These are phyloP conservation scores for Xylaria flabelliformis DNA, from an alignment of 495 filamentous ascomycete species.

Conservation along the genomic window DNA sequence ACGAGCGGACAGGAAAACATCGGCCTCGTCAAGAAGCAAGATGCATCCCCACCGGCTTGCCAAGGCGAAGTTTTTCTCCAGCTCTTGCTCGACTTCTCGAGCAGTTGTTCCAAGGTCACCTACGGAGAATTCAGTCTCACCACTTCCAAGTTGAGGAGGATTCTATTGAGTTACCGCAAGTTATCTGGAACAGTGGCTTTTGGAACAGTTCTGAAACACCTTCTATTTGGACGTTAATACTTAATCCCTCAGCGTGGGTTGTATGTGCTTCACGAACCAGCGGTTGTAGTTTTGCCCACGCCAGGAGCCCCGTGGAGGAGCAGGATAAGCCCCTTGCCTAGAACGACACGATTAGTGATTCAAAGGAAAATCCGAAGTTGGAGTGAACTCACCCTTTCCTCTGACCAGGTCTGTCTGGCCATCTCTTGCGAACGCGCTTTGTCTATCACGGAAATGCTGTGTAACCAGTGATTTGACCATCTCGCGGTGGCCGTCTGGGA, in stretches of 20 bases:
- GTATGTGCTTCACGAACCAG: constrained; percentile 32
- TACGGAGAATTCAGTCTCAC: not conserved
- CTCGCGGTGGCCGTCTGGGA: constrained; percentile 41
- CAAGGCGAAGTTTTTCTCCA: constrained; percentile 49
- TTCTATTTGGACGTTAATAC: not conserved
- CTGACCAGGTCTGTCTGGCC: constrained; percentile 46
- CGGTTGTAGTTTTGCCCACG: constrained; percentile 53
- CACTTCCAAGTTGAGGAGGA: not conserved
- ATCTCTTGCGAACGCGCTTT: constrained; percentile 28
- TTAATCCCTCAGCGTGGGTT: not conserved
- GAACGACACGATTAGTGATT: too few species aligned
- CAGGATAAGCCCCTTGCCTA: constrained; percentile 48
- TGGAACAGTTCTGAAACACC: not conserved
- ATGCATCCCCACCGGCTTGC: constrained; percentile 56
- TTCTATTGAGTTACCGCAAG: constrained; percentile 32
- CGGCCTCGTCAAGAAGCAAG: constrained; percentile 62
- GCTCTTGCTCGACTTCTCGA: constrained; percentile 47
- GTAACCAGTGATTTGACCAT: constrained; percentile 48
- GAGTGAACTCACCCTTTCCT: constrained; percentile 45
- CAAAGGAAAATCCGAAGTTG: not conserved
- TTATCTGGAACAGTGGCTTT: constrained; percentile 39
- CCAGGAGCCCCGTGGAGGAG: constrained; percentile 56
- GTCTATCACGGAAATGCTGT: constrained; percentile 49
- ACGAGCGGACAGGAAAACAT: constrained; percentile 60
- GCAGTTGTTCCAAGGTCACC: constrained; percentile 15